phyloP scores from a whole-genome alignment of 129 eudicot genomes.

The Flaveria bidentis region DNA sequence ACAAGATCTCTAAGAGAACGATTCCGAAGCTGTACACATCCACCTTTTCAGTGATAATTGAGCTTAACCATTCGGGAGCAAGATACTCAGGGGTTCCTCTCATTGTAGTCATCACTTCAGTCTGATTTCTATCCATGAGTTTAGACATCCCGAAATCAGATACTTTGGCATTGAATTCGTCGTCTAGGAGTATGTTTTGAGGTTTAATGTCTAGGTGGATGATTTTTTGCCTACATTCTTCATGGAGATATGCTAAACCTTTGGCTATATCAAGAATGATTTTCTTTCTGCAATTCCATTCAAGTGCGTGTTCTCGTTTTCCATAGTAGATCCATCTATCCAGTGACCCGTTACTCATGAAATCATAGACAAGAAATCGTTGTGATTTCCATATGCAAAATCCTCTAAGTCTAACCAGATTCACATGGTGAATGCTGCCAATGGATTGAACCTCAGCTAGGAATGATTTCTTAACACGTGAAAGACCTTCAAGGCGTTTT shows the following conservation, averaged over 20 bases:
- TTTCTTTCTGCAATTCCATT: background rate
- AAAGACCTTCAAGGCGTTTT: background rate
- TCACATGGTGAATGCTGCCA: constrained; percentile 1
- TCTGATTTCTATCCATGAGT: background rate
- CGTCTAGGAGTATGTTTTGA: background rate
- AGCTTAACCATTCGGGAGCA: background rate
- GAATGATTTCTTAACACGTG: background rate
- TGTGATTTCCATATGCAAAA: background rate
- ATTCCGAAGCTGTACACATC: constrained; percentile 4
- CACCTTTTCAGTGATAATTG: background rate
- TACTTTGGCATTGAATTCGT: background rate
- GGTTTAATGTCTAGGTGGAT: background rate
- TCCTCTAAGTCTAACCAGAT: background rate
- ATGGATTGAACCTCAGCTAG: constrained; percentile 1
- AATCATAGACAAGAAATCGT: background rate
- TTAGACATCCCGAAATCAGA: background rate
- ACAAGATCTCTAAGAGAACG: background rate
- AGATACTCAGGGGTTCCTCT: background rate
- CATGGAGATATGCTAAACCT: constrained; percentile 9
- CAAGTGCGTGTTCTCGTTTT: background rate
- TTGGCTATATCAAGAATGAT: background rate
- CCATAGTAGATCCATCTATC: background rate
- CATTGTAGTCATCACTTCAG: background rate
- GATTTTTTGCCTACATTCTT: constrained; percentile 4
- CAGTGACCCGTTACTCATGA: background rate